These are phyloP conservation scores for Phaeosphaeriaceae sp. DNA, from an alignment of 2,329 filamentous ascomycete genomes.

Conservation along the genomic window DNA sequence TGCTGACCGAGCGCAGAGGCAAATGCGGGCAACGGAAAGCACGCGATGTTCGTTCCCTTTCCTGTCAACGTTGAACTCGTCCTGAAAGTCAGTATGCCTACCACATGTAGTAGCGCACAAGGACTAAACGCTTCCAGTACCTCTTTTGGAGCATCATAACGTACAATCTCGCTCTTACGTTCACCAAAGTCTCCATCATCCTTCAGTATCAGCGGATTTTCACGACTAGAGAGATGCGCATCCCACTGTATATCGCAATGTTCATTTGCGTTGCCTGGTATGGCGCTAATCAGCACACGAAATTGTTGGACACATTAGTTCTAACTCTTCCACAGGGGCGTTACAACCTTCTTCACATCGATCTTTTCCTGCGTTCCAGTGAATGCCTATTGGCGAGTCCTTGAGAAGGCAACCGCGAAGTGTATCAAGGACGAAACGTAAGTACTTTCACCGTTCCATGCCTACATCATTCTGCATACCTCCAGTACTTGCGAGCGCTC, in stretches of 20 bases:
- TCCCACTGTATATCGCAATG: constrained; percentile 30
- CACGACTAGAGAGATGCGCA: constrained; percentile 25
- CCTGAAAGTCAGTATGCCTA: constrained; percentile 19
- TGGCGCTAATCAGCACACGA: not conserved
- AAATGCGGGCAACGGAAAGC: constrained; percentile 30
- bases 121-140: constrained; percentile 14
- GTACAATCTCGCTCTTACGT: constrained; percentile 29
- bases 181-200: constrained; percentile 38
- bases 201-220: constrained; percentile 39
- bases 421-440: constrained; percentile 26
- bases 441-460: constrained; percentile 1
- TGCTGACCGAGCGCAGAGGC: constrained; percentile 21
- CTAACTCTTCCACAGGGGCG: constrained; percentile 6
- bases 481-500: not conserved
- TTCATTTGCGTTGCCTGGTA: constrained; percentile 23
- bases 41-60: constrained; percentile 27
- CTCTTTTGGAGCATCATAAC: constrained; percentile 35
- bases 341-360: constrained; percentile 14
- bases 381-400: constrained; percentile 28
- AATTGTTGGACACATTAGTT: not conserved
- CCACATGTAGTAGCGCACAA: constrained; percentile 8
- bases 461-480: too few species aligned
- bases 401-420: constrained; percentile 19
- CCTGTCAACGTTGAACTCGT: constrained; percentile 11
- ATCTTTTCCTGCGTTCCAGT: constrained; percentile 32